Percentiles rank a stretch among this genome's conserved stretches.
phyloP scores from a whole-genome alignment of 306 rosid species.

The Quillaja saponaria region DNA sequence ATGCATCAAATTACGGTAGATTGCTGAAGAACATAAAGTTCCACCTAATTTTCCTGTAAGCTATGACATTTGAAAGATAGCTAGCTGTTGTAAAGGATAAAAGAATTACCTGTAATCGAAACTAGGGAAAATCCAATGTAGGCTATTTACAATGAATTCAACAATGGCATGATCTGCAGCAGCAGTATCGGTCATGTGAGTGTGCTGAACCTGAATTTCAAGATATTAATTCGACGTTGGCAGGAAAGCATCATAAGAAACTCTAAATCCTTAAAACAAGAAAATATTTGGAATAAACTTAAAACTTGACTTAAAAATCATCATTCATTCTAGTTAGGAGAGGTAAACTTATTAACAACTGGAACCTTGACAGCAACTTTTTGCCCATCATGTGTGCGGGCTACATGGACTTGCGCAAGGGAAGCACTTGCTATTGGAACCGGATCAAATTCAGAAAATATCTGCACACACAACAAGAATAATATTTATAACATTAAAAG shows the following conservation, averaged over 20 bases:
- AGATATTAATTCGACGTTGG: slow-evolving; percentile 26
- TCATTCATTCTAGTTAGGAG: too few relatives aligned
- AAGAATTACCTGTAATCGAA: slow-evolving; percentile 80
- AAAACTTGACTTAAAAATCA: too few relatives aligned
- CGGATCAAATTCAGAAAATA: slow-evolving; percentile 79
- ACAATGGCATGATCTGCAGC: slow-evolving; percentile 94
- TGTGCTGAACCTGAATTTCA: slow-evolving; percentile 84
- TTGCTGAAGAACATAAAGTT: slow-evolving; percentile 27
- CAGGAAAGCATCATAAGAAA: slow-evolving; percentile 30
- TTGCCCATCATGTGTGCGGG: slow-evolving; percentile 72
- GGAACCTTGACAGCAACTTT: slow-evolving; percentile 98
- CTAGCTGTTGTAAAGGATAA: slow-evolving; percentile 16
- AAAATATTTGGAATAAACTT: too few relatives aligned
- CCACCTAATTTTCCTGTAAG: slow-evolving; percentile 20
- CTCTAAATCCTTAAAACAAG: slow-evolving; percentile 9
- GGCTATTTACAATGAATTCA: slow-evolving; percentile 69
- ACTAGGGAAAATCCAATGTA: slow-evolving; percentile 76
- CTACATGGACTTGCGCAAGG: slow-evolving; percentile 97
- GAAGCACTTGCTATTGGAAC: slow-evolving; percentile 95
- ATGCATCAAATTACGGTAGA: slow-evolving; percentile 23
- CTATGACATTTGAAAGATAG: slow-evolving; percentile 15
- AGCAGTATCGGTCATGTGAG: slow-evolving; percentile 95
- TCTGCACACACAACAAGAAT: slow-evolving; percentile 43
- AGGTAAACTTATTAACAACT: slow-evolving; percentile 2
- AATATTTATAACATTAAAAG: not conserved